These are phyloP conservation scores for Zygnema circumcarinatum DNA, from an alignment of 139 green algal species.

Conservation along the genomic window DNA sequence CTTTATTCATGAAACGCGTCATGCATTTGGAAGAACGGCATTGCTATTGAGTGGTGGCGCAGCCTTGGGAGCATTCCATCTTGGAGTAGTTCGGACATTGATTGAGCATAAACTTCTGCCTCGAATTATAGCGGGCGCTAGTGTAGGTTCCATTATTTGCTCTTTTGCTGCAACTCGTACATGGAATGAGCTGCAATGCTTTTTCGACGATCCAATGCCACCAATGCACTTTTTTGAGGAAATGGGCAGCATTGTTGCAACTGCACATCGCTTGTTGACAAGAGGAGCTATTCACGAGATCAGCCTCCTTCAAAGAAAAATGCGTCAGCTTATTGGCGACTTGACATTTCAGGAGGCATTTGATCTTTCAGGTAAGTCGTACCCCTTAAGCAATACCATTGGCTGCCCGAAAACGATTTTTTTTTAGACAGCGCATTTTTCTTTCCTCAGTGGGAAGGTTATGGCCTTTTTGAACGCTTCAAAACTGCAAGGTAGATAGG, in stretches of 20 bases:
- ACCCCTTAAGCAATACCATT: conserved; percentile 60
- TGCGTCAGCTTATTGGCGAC: conserved; percentile 67
- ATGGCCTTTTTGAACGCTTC: too few relatives aligned
- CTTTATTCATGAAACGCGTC: conserved; percentile 91
- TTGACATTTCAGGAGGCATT: conserved; percentile 73
- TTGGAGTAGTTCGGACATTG: conserved; percentile 90
- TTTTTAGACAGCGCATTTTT: too few relatives aligned
- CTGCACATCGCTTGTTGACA: conserved; percentile 59
- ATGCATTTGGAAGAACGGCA: conserved; percentile 94
- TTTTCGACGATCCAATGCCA: conserved; percentile 59
- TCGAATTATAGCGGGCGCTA: conserved; percentile 87
- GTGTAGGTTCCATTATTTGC: conserved; percentile 82
- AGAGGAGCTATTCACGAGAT: conserved; percentile 66
- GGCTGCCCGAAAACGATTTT: too few relatives aligned
- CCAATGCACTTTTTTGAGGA: conserved; percentile 63
- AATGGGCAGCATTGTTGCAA: conserved; percentile 51
- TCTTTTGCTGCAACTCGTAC: conserved; percentile 56
- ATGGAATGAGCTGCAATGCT: conserved; percentile 52
- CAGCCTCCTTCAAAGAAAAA: conserved; percentile 55
- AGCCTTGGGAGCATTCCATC: conserved; percentile 90
- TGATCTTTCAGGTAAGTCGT: conserved; percentile 72
- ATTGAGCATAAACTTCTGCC: conserved; percentile 89
- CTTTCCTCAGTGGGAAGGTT: too few relatives aligned
- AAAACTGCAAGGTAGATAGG: too few relatives aligned
- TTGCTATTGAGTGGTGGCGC: conserved; percentile 93